Percentiles rank a stretch among this genome's conserved stretches.
phyloP scores from a whole-genome alignment of 73 alveolate genomes.

The Uronychia setigera region DNA sequence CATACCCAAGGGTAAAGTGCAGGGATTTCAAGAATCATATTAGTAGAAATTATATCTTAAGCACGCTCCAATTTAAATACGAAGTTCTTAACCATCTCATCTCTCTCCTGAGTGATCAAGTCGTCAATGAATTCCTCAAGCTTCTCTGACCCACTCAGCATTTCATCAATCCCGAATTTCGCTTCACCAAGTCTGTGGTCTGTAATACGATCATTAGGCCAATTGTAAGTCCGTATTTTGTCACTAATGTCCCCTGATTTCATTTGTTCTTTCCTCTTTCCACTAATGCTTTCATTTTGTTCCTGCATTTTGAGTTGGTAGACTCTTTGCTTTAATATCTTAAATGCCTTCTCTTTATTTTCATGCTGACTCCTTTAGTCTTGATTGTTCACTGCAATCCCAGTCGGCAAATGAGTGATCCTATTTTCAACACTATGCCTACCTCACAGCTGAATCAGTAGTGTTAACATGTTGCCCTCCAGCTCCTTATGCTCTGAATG shows the following conservation, averaged over 20 bases:
- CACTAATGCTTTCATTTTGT: conserved; percentile 32
- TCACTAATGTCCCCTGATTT: conserved; percentile 89
- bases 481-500: conserved; percentile 87
- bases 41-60: neutral
- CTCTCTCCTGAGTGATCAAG: conserved; percentile 30
- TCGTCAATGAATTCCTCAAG: conserved; percentile 74
- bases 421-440: conserved; percentile 21
- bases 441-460: conserved; percentile 78
- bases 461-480: conserved; percentile 94
- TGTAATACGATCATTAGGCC: conserved; percentile 87
- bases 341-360: conserved; percentile 75
- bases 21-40: too few relatives aligned
- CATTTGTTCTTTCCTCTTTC: conserved; percentile 26
- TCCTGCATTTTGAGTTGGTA: conserved; percentile 51
- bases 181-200: conserved; percentile 84
- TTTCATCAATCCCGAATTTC: conserved; percentile 75
- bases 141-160: conserved; percentile 72
- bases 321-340: conserved; percentile 65
- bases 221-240: conserved; percentile 89
- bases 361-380: conserved; percentile 83
- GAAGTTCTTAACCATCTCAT: neutral
- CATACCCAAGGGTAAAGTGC: too few relatives aligned
- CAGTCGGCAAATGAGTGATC: conserved; percentile 89
- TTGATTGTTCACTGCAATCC: conserved; percentile 70
- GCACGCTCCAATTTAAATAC: neutral